A percentile compares a stretch with the other conserved stretches of the same genome.
Conservation (phyloP, 352 stramenopile species). For the Phytophthora sansomeana region DNA sequence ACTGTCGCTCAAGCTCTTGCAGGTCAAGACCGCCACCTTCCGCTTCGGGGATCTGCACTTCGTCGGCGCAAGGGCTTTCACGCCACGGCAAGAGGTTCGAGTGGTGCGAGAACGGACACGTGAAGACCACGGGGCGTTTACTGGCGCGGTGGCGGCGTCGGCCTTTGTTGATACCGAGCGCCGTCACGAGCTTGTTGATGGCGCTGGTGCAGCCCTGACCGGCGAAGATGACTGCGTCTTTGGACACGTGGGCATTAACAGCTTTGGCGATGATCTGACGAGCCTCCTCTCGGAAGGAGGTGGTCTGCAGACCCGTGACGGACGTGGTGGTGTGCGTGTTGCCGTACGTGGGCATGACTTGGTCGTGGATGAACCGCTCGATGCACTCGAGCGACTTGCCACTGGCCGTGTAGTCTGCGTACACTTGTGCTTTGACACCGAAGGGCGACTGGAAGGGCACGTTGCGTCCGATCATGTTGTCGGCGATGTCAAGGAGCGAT, state of each 20-base stretch:
- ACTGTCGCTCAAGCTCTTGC: slow-evolving; percentile 51
- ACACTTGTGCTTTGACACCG: slow-evolving; percentile 83
- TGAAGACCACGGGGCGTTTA: slow-evolving; percentile 88
- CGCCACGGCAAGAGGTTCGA: slow-evolving; percentile 98
- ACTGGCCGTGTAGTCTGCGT: slow-evolving; percentile 95
- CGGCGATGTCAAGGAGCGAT: slow-evolving; percentile 44
- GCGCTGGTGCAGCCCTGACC: slow-evolving; percentile 89
- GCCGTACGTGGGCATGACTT: slow-evolving; percentile 94
- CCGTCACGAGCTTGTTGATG: slow-evolving; percentile 84
- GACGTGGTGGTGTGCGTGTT: slow-evolving; percentile 96
- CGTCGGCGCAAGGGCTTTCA: slow-evolving; percentile 87
- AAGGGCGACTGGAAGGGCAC: slow-evolving; percentile 70
- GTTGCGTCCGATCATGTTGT: slow-evolving; percentile 65
- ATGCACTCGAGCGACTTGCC: slow-evolving; percentile 89
- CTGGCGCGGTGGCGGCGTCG: slow-evolving; percentile 30
- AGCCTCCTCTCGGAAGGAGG: slow-evolving; percentile 94
- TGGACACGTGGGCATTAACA: slow-evolving; percentile 82
- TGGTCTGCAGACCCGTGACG: slow-evolving; percentile 78
- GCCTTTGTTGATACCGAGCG: slow-evolving; percentile 60
- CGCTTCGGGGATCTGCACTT: slow-evolving; percentile 78
- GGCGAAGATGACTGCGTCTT: slow-evolving; percentile 96
- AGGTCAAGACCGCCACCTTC: slow-evolving; percentile 63
- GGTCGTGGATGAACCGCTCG: slow-evolving; percentile 89
- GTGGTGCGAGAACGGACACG: slow-evolving; percentile 97
- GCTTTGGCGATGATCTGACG: slow-evolving; percentile 92